Percentiles rank a stretch among this genome's conserved stretches.
Conservation (phyloP, 1,284 basidiomycete genomes). For the Porogramme epimiltina region DNA sequence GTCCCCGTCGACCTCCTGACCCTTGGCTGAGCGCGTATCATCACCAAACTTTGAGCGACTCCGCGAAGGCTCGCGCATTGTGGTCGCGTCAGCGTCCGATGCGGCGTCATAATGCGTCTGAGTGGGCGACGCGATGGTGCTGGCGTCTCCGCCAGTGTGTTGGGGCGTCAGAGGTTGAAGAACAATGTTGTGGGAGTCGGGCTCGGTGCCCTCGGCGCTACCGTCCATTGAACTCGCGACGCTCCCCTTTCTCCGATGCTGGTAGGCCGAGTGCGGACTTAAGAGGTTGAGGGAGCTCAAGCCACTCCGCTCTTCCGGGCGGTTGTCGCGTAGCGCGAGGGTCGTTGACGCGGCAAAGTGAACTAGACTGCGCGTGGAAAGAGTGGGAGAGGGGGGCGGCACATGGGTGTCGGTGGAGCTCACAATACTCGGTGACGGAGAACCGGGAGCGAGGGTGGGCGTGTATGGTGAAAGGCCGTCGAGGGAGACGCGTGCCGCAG, state of each 20-base stretch:
- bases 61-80: conserved; percentile 28
- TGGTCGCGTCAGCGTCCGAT: conserved; percentile 29
- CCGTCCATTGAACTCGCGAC: conserved; percentile 39
- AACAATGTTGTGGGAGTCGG: conserved; percentile 32
- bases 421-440: conserved; percentile 30
- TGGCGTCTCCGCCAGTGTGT: conserved; percentile 28
- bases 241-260: conserved; percentile 54
- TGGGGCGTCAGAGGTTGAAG: conserved; percentile 28
- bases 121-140: conserved; percentile 38
- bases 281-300: conserved; percentile 58
- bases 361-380: conserved; percentile 63
- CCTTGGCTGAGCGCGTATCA: conserved; percentile 12
- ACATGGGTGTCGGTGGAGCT: conserved; percentile 40
- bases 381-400: conserved; percentile 75
- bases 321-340: conserved; percentile 68
- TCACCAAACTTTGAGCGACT: conserved; percentile 24
- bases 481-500: conserved; percentile 16
- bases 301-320: conserved; percentile 62
- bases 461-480: conserved; percentile 20
- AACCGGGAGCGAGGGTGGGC: conserved; percentile 23
- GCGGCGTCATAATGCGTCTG: conserved; percentile 39
- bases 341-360: conserved; percentile 53
- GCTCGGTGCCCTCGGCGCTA: conserved; percentile 42
- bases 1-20: conserved; percentile 27
- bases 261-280: conserved; percentile 36